phyloP scores from a whole-genome alignment of 176 grass and related monocot genomes.

The Aegilops longissima region DNA sequence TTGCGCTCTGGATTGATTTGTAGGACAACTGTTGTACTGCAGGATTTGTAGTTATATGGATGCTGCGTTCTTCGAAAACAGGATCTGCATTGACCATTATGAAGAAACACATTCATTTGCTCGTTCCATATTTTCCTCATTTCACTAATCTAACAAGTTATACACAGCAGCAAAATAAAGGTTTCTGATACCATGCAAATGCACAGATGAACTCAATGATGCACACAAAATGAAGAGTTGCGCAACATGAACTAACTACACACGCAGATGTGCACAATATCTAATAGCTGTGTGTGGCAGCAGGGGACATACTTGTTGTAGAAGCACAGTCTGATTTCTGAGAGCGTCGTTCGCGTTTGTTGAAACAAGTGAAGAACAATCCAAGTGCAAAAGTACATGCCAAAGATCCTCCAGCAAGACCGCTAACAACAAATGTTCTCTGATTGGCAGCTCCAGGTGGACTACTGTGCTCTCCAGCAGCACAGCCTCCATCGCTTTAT shows the following conservation, averaged over 20 bases:
- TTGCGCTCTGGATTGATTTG: slow-evolving; percentile 65
- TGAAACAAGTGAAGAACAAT: slow-evolving; percentile 53
- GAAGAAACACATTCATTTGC: slow-evolving; percentile 23
- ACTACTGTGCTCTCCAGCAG: slow-evolving; percentile 27
- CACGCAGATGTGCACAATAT: slow-evolving; percentile 11
- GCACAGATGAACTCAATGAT: not conserved
- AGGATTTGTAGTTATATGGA: slow-evolving; percentile 45
- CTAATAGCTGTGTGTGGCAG: slow-evolving; percentile 20
- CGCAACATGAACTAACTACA: not conserved
- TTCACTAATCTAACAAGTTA: slow-evolving; percentile 4
- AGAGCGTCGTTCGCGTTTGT: slow-evolving; percentile 44
- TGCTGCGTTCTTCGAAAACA: slow-evolving; percentile 53
- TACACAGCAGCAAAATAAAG: slow-evolving; percentile 15
- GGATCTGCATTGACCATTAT: slow-evolving; percentile 47
- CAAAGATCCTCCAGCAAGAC: slow-evolving; percentile 62
- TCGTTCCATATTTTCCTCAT: not conserved
- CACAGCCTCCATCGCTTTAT: slow-evolving; percentile 48
- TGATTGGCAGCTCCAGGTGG: slow-evolving; percentile 27
- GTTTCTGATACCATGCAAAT: not conserved
- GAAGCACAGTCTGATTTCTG: slow-evolving; percentile 44
- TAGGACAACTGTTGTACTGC: slow-evolving; percentile 54
- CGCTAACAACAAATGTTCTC: slow-evolving; percentile 34
- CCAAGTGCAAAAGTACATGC: slow-evolving; percentile 56
- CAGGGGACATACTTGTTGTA: slow-evolving; percentile 51
- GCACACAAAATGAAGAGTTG: not conserved